Percentiles rank a stretch among this genome's conserved stretches.
Conservation (phyloP, 768 basidiomycete genomes). For the Boletellus sp. region DNA sequence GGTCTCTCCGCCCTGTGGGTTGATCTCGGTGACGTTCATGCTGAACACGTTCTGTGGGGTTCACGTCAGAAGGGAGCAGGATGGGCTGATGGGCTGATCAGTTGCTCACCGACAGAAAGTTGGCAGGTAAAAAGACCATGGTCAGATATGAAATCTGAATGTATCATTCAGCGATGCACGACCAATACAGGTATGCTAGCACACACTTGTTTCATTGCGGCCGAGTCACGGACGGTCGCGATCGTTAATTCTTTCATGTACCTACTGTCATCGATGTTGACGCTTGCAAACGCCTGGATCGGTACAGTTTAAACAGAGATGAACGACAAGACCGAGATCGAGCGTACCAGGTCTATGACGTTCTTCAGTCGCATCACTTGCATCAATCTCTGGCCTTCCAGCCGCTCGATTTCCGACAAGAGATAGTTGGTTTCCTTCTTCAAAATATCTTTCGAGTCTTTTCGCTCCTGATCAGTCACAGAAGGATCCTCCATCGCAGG, state of each 20-base stretch:
- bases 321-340: background rate
- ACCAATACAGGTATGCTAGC: constrained; percentile 24
- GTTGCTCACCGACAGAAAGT: constrained; percentile 36
- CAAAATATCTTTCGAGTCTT: constrained; percentile 35
- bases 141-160: constrained; percentile 46
- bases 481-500: constrained; percentile 39
- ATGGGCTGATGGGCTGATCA: no score
- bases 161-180: no score
- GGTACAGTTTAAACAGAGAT: background rate
- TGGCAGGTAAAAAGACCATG: constrained; percentile 59
- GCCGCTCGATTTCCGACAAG: constrained; percentile 45
- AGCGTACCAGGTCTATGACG: constrained; percentile 32
- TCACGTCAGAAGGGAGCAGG: background rate
- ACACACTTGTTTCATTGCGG: constrained; percentile 35
- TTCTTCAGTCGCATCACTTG: constrained; percentile 30
- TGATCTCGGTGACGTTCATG: constrained; percentile 52
- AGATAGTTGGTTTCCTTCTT: constrained; percentile 46
- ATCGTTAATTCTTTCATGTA: constrained; percentile 50
- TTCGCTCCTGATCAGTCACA: constrained; percentile 12
- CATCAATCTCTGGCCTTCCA: constrained; percentile 36
- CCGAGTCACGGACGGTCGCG: constrained; percentile 41
- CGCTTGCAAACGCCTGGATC: constrained; percentile 52
- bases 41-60: constrained; percentile 45
- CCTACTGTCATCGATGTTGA: constrained; percentile 54
- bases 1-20: constrained; percentile 22